Conservation (phyloP, 1,139 yeast species). For the Petasospora rhodanensis region DNA sequence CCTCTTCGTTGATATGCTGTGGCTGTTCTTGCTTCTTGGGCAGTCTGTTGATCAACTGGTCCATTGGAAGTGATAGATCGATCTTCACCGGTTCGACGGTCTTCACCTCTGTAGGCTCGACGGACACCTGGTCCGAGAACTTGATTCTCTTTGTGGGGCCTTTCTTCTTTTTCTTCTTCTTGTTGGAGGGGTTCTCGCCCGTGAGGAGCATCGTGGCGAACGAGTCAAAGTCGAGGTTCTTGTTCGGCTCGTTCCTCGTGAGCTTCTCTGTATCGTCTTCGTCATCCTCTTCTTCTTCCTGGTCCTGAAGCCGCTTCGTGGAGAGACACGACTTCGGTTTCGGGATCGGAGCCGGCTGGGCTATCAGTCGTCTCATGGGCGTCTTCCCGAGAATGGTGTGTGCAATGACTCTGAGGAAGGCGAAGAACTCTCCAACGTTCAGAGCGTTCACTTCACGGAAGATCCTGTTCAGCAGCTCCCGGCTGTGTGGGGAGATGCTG, state of each 20-base stretch:
- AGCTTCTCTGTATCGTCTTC: conserved; percentile 26
- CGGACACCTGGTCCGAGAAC: conserved; percentile 52
- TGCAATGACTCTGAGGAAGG: conserved; percentile 59
- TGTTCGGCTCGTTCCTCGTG: no score
- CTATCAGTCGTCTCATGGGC: conserved; percentile 49
- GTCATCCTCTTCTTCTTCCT: conserved; percentile 39
- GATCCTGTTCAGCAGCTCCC: conserved; percentile 43
- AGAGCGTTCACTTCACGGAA: conserved; percentile 51
- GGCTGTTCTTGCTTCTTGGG: conserved; percentile 28
- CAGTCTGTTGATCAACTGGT: conserved; percentile 51
- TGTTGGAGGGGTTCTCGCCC: conserved; percentile 48
- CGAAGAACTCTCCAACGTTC: conserved; percentile 74
- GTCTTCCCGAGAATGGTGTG: conserved; percentile 36
- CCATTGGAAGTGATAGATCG: conserved; percentile 71
- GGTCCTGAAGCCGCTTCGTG: conserved; percentile 45
- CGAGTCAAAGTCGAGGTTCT: conserved; percentile 55
- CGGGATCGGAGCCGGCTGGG: conserved; percentile 54
- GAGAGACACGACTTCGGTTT: conserved; percentile 65
- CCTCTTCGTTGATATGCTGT: conserved; percentile 46
- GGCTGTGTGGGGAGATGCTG: conserved; percentile 40
- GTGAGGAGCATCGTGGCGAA: conserved; percentile 72
- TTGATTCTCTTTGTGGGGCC: conserved; percentile 51
- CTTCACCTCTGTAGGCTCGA: conserved; percentile 19
- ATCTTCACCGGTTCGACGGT: conserved; percentile 28
- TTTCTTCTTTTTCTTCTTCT: conserved; percentile 30